Conservation (phyloP, 768 basidiomycete species). For the Lentinula lateritia region DNA sequence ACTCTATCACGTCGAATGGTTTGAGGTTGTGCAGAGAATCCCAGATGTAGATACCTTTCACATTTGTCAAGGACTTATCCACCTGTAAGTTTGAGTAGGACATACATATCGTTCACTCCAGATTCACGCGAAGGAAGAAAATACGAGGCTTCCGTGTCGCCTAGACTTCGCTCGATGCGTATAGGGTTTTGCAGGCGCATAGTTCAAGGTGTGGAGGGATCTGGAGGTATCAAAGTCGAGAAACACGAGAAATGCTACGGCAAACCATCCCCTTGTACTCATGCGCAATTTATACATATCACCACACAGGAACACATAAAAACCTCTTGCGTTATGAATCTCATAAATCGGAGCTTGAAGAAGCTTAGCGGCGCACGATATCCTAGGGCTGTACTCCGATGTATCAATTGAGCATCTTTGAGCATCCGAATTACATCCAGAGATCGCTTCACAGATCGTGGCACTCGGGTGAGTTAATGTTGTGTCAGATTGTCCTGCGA, state of each 20-base stretch:
- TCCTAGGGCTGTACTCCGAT: not conserved
- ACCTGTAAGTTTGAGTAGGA: slow-evolving; percentile 2
- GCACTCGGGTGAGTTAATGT: no score
- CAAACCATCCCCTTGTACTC: not conserved
- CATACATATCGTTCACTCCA: slow-evolving; percentile 86
- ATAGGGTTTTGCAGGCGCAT: slow-evolving; percentile 3
- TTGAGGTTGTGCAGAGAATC: slow-evolving; percentile 44
- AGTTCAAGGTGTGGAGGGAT: not conserved
- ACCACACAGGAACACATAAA: not conserved
- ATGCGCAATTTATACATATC: not conserved
- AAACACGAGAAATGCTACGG: not conserved
- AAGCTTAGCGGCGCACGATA: not conserved
- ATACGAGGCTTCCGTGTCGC: slow-evolving; percentile 76
- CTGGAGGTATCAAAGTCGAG: not conserved
- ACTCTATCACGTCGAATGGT: slow-evolving; percentile 45
- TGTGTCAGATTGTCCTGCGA: no score
- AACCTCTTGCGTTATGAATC: not conserved
- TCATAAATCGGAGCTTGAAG: not conserved
- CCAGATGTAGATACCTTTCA: slow-evolving; percentile 74
- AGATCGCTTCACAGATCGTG: no score
- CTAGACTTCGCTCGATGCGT: slow-evolving; percentile 46
- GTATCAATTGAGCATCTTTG: not conserved
- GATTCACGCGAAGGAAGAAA: slow-evolving; percentile 72
- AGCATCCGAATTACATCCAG: no score
- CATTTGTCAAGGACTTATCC: not conserved